Evolutionary conservation across 116 monocot species (phyloP), one percentile per base, ranked within the genome.

Genomic region (Iris pallida): DNA sequence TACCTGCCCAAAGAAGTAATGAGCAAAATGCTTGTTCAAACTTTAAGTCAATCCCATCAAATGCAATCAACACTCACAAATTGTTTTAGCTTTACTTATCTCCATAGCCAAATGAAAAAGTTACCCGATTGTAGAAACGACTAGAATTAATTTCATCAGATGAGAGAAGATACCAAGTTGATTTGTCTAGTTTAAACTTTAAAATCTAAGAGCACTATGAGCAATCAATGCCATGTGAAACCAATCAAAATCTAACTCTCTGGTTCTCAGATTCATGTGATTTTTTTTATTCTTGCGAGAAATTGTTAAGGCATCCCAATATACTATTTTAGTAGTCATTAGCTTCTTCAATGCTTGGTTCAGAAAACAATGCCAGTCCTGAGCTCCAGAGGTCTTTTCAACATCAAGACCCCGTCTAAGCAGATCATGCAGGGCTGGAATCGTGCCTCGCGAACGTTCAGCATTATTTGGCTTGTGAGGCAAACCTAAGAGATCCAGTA

Each of bases 1-100:
- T 81, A 99, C 99, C 99, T 99, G 84, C 53, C 88, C 90, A 44
- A 98, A n/a, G 87, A 75, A 99, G 90, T 66, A 78, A n/a, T n/a
- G n/a, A n/a, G n/a, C n/a, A n/a, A n/a, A n/a, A n/a, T n/a, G n/a
- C n/a, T n/a, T n/a, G n/a, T n/a, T n/a, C n/a, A n/a, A n/a, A n/a
- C n/a, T n/a, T n/a, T n/a, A n/a, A n/a, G n/a, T n/a, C n/a, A n/a
- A n/a, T n/a, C n/a, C n/a, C n/a, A n/a, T n/a, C n/a, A n/a, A n/a
- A n/a, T n/a, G n/a, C n/a, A n/a, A n/a, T 75, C 77, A 99, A 81
- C 64, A 90, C 60, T 93, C 90, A 61, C 93, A 90, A 55, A 99
- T 93, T 10, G 71, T 74, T 75, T 85, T 90, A 42, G 90, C 99
- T 86, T 75, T 90, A 57, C n/a, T 73, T 40, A 99, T 86, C 99